Evolutionary conservation across 768 basidiomycete species (phyloP).

Genomic region (Lyophyllum shimeji): DNA sequence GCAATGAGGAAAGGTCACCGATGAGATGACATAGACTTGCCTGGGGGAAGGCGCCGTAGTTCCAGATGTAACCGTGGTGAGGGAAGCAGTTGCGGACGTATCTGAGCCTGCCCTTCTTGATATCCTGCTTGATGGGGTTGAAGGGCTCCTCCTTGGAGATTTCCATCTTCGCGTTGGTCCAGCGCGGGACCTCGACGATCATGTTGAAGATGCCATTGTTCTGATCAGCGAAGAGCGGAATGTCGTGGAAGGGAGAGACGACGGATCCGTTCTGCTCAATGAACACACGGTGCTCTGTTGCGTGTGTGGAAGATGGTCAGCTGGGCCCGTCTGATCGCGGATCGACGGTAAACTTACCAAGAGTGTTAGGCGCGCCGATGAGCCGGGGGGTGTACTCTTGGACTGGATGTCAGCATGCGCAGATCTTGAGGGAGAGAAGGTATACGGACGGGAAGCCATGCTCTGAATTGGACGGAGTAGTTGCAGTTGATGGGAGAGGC

Average conservation of each 20-base stretch:
- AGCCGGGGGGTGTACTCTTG: constrained; percentile 75
- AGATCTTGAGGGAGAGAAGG: constrained; percentile 11
- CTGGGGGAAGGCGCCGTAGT: constrained; percentile 99
- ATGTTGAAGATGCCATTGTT: constrained; percentile 97
- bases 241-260: constrained; percentile 90
- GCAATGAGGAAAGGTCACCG: neutral
- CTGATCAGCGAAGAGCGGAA: constrained; percentile 97
- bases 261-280: constrained; percentile 88
- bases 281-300: constrained; percentile 91
- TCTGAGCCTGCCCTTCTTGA: constrained; percentile 94
- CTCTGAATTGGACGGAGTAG: constrained; percentile 47
- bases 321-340: constrained; percentile 13
- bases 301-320: constrained; percentile 13
- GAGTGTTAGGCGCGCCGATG: constrained; percentile 89
- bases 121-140: constrained; percentile 99
- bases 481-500: constrained; percentile 65
- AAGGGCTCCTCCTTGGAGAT: constrained; percentile 98
- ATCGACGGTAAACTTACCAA: constrained; percentile 53
- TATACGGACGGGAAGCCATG: constrained; percentile 50
- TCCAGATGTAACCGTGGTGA: constrained; percentile 99
- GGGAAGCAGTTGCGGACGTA: constrained; percentile 99
- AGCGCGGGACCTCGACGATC: constrained; percentile 97
- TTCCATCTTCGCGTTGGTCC: constrained; percentile 99
- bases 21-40: constrained; percentile 35
- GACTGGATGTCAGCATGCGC: constrained; percentile 13